These are phyloP conservation scores for Candida nitratophila DNA, from an alignment of 805 yeast species.

Conservation along the genomic window DNA sequence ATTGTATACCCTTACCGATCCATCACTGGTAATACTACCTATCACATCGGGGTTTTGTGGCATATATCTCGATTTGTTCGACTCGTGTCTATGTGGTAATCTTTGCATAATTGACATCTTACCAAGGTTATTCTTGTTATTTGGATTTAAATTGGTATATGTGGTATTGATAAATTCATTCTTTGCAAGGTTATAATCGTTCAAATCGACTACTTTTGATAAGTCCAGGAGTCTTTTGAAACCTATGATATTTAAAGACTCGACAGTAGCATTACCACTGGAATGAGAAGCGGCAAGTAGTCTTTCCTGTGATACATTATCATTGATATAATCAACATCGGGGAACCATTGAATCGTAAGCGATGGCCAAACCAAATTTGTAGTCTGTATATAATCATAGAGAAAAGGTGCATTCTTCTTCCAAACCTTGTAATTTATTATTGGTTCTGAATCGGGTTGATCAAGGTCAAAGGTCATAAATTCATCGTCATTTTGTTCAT, in stretches of 20 bases:
- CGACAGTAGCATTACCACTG: conserved; percentile 34
- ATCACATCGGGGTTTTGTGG: conserved; percentile 85
- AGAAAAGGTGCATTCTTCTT: conserved; percentile 53
- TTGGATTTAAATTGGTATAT: not conserved
- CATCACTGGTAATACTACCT: conserved; percentile 62
- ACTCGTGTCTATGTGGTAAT: conserved; percentile 64
- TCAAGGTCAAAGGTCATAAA: not conserved
- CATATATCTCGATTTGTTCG: conserved; percentile 65
- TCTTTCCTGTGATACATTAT: conserved; percentile 29
- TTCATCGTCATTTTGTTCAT: not conserved
- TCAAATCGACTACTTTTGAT: conserved; percentile 17
- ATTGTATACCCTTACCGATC: conserved; percentile 64
- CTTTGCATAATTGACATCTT: conserved; percentile 34
- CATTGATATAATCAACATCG: conserved; percentile 30
- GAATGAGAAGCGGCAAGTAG: conserved; percentile 61
- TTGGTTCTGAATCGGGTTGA: conserved; percentile 2
- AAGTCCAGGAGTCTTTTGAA: conserved; percentile 5
- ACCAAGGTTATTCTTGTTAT: not conserved
- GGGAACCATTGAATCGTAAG: conserved; percentile 57
- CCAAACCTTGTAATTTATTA: conserved; percentile 42
- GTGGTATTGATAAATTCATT: conserved; percentile 28
- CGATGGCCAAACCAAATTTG: conserved; percentile 59
- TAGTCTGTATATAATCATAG: conserved; percentile 46
- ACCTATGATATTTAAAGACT: conserved; percentile 15
- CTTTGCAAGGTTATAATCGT: conserved; percentile 29